Evolutionary conservation across 306 rosid genomes (phyloP), one percentile per base, ranked within the genome.

Genomic region (Rubus idaeus): DNA sequence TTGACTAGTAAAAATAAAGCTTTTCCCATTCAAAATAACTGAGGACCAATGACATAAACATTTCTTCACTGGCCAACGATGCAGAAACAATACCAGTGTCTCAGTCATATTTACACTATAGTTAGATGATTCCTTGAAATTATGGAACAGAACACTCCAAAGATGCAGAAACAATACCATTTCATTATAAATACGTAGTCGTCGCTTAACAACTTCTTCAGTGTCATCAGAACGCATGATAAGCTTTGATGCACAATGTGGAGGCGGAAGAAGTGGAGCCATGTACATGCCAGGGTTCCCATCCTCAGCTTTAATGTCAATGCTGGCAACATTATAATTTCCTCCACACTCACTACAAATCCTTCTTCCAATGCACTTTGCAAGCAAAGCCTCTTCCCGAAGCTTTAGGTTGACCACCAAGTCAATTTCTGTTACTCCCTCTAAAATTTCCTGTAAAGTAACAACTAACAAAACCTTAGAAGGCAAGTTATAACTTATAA

Each of bases 351-450:
- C 81, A 11, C 85, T 81, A 58, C 89, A 86, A 37, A 71, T 78
- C 78, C 89, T 80, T 79, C 89, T 78, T 62, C 89, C 89, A 5
- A 86, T 81, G 79, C 89, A 86, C 79, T 83, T 86, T 17, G 83
- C 85, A 47, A 86, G 81, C 71, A 86, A 73, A 65, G 85, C 89
- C 71, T 86, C 89, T 83, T 86, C 89, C 17, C 82, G 73, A 56
- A 86, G 85, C 74, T 80, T 86, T 71, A 86, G 81, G 82, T 86
- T 86, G 71, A 86, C 41, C 77, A 86, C 89, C 77, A 83, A 68
- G 78, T 83, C 89, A 47, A 86, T 80, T 13, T 83, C 85, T 4
- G 87, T 86, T 23, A 86, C 89, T 42, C 83, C 83, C 74, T 86
- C 87, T 41, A 86, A 72, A 83, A 80, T 83, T 80, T 86, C 89